phyloP scores from a whole-genome alignment of 164 flowering plant species.

The Akebia trifoliata region DNA sequence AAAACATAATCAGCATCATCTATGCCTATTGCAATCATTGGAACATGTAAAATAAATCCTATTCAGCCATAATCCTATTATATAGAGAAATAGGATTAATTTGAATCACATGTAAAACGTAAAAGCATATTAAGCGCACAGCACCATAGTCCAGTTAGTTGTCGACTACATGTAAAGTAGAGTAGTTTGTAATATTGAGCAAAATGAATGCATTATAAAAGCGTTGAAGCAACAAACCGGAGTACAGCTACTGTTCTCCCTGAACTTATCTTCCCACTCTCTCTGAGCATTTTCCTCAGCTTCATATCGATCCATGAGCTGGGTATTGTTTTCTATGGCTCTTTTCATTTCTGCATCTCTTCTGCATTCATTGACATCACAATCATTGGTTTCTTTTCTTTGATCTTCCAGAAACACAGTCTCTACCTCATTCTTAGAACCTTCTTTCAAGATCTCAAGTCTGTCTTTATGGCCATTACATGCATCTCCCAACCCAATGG shows the following conservation, averaged over 20 bases:
- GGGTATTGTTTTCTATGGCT: slow-evolving; percentile 58
- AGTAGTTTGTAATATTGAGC: not conserved
- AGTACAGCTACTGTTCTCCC: slow-evolving; percentile 47
- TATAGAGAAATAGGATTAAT: too few relatives aligned
- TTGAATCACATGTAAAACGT: too few relatives aligned
- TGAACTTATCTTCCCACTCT: slow-evolving; percentile 84
- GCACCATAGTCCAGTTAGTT: too few relatives aligned
- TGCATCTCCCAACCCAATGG: slow-evolving; percentile 8
- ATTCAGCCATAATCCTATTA: too few relatives aligned
- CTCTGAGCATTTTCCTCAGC: slow-evolving; percentile 85
- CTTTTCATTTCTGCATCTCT: slow-evolving; percentile 49
- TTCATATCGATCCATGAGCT: slow-evolving; percentile 59
- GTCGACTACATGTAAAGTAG: too few relatives aligned
- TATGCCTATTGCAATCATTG: too few relatives aligned
- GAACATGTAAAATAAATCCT: too few relatives aligned
- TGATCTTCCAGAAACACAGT: slow-evolving; percentile 9
- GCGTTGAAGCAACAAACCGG: slow-evolving; percentile 41
- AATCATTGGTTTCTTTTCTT: slow-evolving; percentile 12
- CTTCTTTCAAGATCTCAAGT: slow-evolving; percentile 17
- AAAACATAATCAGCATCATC: too few relatives aligned
- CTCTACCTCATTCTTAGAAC: slow-evolving; percentile 11
- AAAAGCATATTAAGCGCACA: too few relatives aligned
- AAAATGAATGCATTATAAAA: not conserved
- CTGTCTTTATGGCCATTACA: slow-evolving; percentile 4
- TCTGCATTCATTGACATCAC: slow-evolving; percentile 19